Evolutionary conservation across 208 protist genomes (phyloP).

Genomic region (Dictyostelium gargantuum): DNA sequence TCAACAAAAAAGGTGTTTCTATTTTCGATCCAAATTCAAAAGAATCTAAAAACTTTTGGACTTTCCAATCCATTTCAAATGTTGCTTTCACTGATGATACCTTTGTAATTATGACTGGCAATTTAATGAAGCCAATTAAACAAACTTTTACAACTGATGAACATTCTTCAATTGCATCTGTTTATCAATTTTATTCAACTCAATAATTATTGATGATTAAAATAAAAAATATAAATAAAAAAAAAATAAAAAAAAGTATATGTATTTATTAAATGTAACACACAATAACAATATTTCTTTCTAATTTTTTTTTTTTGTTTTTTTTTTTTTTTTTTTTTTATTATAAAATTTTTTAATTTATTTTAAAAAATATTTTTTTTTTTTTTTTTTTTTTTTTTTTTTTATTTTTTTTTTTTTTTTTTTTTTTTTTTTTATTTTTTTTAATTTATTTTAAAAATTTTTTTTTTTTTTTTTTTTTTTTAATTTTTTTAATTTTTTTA

Average conservation of each 20-base stretch:
- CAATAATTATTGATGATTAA: neutral
- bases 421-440: neutral
- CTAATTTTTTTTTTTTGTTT: neutral
- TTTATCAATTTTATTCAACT: slow-evolving; percentile 54
- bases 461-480: neutral
- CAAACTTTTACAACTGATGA: slow-evolving; percentile 33
- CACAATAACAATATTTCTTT: neutral
- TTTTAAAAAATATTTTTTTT: too few species aligned
- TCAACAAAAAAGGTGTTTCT: slow-evolving; percentile 18
- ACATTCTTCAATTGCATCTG: slow-evolving; percentile 18
- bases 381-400: neutral
- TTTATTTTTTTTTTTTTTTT: neutral
- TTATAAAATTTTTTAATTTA: too few species aligned
- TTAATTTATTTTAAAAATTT: neutral
- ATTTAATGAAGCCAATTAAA: slow-evolving; percentile 59
- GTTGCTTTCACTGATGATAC: slow-evolving; percentile 12
- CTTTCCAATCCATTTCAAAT: slow-evolving; percentile 51
- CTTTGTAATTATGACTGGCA: slow-evolving; percentile 50
- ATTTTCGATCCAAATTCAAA: slow-evolving; percentile 23
- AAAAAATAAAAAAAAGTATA: neutral
- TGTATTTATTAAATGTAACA: neutral
- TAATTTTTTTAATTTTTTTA: too few species aligned
- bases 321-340: neutral
- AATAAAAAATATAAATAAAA: neutral
- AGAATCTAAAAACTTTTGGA: slow-evolving; percentile 40